A percentile compares a stretch with the other conserved stretches of the same genome.
phyloP scores from a whole-genome alignment of 2,329 filamentous ascomycete species.

The Lachnellula occidentalis region DNA sequence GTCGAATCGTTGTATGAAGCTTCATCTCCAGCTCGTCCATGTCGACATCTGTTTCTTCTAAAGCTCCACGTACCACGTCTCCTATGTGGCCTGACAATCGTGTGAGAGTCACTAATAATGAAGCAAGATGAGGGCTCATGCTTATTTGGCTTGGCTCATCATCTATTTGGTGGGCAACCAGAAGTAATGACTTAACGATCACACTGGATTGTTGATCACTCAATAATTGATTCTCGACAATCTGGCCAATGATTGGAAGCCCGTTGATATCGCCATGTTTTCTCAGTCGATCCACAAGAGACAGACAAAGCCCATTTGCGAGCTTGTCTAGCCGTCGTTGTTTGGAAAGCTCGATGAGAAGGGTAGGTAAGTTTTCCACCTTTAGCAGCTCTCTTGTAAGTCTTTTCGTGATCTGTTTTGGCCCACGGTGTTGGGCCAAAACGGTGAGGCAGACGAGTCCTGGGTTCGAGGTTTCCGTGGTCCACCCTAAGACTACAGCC shows the following conservation, averaged over 20 bases:
- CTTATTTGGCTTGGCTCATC: slow-evolving; percentile 50
- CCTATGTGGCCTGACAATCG: slow-evolving; percentile 54
- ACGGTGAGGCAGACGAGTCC: slow-evolving; percentile 77
- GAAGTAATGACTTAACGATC: slow-evolving; percentile 59
- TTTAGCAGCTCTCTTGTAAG: slow-evolving; percentile 66
- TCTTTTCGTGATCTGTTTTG: slow-evolving; percentile 61
- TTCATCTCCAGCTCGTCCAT: slow-evolving; percentile 70
- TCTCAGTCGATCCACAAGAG: slow-evolving; percentile 54
- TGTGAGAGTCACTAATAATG: slow-evolving; percentile 60
- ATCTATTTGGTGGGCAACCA: slow-evolving; percentile 53
- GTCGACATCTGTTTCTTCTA: slow-evolving; percentile 64
- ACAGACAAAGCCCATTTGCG: slow-evolving; percentile 64
- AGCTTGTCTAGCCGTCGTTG: slow-evolving; percentile 66
- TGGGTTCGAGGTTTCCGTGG: slow-evolving; percentile 62
- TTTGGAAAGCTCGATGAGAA: slow-evolving; percentile 56
- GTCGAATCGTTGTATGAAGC: slow-evolving; percentile 64
- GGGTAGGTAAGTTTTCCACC: slow-evolving; percentile 52
- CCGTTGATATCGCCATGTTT: slow-evolving; percentile 54
- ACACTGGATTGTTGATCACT: slow-evolving; percentile 59
- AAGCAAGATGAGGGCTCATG: slow-evolving; percentile 58
- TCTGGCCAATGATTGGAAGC: slow-evolving; percentile 54
- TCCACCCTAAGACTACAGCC: slow-evolving; percentile 74
- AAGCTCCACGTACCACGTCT: slow-evolving; percentile 59
- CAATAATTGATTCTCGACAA: slow-evolving; percentile 55
- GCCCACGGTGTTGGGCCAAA: slow-evolving; percentile 72